These are phyloP conservation scores for Isatis lusitanica DNA, from an alignment of 441 rosid species.

Conservation along the genomic window DNA sequence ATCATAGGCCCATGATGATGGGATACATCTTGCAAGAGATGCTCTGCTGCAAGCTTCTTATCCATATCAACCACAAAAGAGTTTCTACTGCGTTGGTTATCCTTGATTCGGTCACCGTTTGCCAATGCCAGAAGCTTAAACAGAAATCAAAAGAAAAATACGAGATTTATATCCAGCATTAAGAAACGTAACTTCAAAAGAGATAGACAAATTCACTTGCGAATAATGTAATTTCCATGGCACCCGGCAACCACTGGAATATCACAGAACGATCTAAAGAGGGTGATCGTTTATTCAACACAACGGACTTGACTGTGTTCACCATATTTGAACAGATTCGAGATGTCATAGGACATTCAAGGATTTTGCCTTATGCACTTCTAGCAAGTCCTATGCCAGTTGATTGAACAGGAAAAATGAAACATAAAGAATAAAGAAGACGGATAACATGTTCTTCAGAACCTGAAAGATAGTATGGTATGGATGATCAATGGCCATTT, in stretches of 20 bases:
- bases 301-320: slow-evolving; percentile 10
- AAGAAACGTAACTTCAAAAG: not conserved
- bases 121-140: slow-evolving; percentile 90
- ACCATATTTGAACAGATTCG: slow-evolving; percentile 11
- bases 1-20: slow-evolving; percentile 79
- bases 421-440: slow-evolving; percentile 8
- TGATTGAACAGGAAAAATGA: slow-evolving; percentile 7
- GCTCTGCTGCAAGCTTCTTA: slow-evolving; percentile 88
- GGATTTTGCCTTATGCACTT: slow-evolving; percentile 14
- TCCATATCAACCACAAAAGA: slow-evolving; percentile 93
- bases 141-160: slow-evolving; percentile 6
- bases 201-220: slow-evolving; percentile 18
- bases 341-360: slow-evolving; percentile 13
- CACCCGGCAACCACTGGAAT: slow-evolving; percentile 4
- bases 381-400: slow-evolving; percentile 19
- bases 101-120: slow-evolving; percentile 97
- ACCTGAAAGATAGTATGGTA: slow-evolving; percentile 97
- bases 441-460: slow-evolving; percentile 14
- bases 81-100: slow-evolving; percentile 89
- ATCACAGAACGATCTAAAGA: too few species aligned
- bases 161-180: slow-evolving; percentile 5
- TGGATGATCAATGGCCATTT: slow-evolving; percentile 98
- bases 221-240: slow-evolving; percentile 9
- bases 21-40: slow-evolving; percentile 72
- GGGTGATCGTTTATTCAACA: not conserved